Evolutionary conservation across 2,329 filamentous ascomycete species (phyloP), one percentile per base, ranked within the genome.

Genomic region (Verticillium nonalfalfae): DNA sequence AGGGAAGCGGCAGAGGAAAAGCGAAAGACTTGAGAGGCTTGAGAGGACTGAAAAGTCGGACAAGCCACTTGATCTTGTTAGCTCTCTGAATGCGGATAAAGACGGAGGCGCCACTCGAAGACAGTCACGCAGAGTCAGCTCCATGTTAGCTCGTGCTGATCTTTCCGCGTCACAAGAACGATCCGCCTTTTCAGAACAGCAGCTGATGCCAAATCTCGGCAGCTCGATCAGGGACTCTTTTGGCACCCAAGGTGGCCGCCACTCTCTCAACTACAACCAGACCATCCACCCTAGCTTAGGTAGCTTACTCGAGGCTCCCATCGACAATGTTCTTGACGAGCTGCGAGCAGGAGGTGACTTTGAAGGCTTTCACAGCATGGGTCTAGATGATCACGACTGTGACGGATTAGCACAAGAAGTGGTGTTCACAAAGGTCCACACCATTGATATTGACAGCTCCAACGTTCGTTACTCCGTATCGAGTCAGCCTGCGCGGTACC

Each of bases 131-230:
- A 86, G 95, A 58, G 90, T 98, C 33, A 99, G 95, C 77, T 98
- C 94, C 15, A 84, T 97, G 76, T 81, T 97, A 59, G 93, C 93
- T 15, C 84, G 94, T 68, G 90, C 91, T 36, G 94, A 97, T 71
- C 79, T 97, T 21, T 94, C 91, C 0, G 89, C 91, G 10, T 95
- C 89, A 15, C 90, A 94, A 66, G 93, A 96, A 67, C 84, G 90
- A 68, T 82, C 88, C 1, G 84, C 88, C n/a, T 96, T 96, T 70
- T 84, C 87, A 34, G 93, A 97, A 57, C 84, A 82, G 72, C 75
- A 72, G 66, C 80, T 73, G 2, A 70, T 75, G 9, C 68, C 76
- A 9, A 74, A 72, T 11, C 73, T 76, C 59, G 71, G 72, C 0
- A 79, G 81, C 54, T 75, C 81, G 14, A 85, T 89, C 66, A 84